Percentiles rank a stretch among this genome's conserved stretches.
These are phyloP conservation scores for Rhodotorula paludigena DNA, from an alignment of 768 basidiomycete species.

Conservation along the genomic window DNA sequence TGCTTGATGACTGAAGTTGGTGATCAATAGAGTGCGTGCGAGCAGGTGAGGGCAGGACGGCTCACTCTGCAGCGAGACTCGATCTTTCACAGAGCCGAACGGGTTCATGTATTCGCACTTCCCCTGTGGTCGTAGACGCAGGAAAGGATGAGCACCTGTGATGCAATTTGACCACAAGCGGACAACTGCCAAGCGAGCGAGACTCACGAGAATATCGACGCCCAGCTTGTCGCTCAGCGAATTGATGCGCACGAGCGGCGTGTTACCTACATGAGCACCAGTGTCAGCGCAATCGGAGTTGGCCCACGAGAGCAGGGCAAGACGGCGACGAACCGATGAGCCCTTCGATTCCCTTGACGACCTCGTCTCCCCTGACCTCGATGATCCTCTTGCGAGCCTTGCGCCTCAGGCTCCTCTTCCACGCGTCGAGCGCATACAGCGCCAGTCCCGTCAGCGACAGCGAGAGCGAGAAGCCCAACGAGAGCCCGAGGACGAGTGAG, in stretches of 20 bases:
- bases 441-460: conserved; percentile 64
- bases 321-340: conserved; percentile 61
- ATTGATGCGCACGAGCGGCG: conserved; percentile 83
- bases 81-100: conserved; percentile 94
- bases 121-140: background rate
- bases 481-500: conserved; percentile 52
- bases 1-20: conserved; percentile 77
- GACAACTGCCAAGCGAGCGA: background rate
- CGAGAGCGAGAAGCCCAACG: conserved; percentile 73
- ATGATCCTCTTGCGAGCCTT: conserved; percentile 42
- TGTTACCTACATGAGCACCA: conserved; percentile 70
- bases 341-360: conserved; percentile 73
- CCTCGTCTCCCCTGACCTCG: conserved; percentile 60
- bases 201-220: conserved; percentile 71
- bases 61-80: conserved; percentile 84
- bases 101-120: conserved; percentile 78
- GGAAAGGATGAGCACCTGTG: background rate
- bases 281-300: too few species aligned
- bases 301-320: too few species aligned
- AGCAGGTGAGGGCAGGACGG: conserved; percentile 44
- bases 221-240: conserved; percentile 85
- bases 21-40: background rate
- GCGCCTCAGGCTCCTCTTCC: conserved; percentile 50
- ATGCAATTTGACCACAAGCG: too few species aligned
- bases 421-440: conserved; percentile 52